A percentile compares a stretch with the other conserved stretches of the same genome.
Evolutionary conservation across 2,329 filamentous ascomycete genomes (phyloP).

Genomic region (Tolypocladium cylindrosporum): DNA sequence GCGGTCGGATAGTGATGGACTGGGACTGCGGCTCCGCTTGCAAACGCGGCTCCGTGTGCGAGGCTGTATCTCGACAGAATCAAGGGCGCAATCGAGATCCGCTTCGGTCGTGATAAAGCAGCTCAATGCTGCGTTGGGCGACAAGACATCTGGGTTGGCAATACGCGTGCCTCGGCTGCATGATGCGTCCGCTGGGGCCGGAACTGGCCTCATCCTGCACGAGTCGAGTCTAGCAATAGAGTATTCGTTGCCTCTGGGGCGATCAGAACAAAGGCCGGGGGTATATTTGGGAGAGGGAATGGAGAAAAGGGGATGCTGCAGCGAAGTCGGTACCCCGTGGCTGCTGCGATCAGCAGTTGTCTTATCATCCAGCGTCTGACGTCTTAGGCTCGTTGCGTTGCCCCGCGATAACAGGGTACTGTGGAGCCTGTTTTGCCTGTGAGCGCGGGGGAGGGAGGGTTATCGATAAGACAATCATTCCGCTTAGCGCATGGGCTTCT

Average conservation of each 20-base stretch:
- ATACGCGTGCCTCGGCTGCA: background rate
- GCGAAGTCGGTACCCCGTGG: background rate
- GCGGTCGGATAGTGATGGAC: background rate
- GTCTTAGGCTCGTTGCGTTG: background rate
- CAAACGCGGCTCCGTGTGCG: slow-evolving; percentile 8
- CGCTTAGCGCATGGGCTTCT: background rate
- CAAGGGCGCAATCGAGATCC: slow-evolving; percentile 15
- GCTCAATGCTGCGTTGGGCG: slow-evolving; percentile 13
- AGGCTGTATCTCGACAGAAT: slow-evolving; percentile 3
- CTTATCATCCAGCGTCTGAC: background rate
- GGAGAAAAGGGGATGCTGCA: background rate
- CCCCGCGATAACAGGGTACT: background rate
- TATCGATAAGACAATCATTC: background rate
- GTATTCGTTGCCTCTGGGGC: background rate
- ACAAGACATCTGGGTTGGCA: slow-evolving; percentile 4
- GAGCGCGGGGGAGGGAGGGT: background rate
- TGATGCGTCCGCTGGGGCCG: slow-evolving; percentile 4
- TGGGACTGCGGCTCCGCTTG: slow-evolving; percentile 10
- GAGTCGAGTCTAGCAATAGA: background rate
- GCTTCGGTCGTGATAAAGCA: slow-evolving; percentile 26
- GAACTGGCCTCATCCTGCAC: slow-evolving; percentile 9
- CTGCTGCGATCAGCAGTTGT: background rate
- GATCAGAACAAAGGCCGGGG: background rate
- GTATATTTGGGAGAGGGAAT: background rate
- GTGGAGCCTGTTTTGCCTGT: background rate